Evolutionary conservation across 169 alveolate species (phyloP).

Genomic region (Cryptosporidium sp.): DNA sequence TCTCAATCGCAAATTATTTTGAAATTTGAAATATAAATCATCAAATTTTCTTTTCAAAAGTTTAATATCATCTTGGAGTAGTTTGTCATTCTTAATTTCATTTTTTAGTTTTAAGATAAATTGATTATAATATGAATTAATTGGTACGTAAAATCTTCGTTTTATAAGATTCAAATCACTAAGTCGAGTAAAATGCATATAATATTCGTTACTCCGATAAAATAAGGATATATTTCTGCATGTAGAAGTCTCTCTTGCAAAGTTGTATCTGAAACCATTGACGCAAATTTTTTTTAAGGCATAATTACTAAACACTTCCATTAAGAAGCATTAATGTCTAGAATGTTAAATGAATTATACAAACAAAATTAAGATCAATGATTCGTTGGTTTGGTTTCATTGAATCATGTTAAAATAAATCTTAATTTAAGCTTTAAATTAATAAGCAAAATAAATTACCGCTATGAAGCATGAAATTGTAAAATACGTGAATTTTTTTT

Average conservation of each 20-base stretch:
- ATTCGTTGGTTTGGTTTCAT: not conserved
- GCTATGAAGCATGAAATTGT: not conserved
- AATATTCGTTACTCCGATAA: not conserved
- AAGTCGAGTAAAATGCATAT: not conserved
- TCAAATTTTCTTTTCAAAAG: not conserved
- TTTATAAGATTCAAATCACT: not conserved
- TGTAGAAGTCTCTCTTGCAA: not conserved
- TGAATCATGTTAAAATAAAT: not conserved
- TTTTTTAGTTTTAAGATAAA: slow-evolving; percentile 19
- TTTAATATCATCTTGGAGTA: slow-evolving; percentile 14
- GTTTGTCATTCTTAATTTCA: slow-evolving; percentile 17
- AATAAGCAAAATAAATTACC: not conserved
- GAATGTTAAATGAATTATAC: not conserved
- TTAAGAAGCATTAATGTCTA: not conserved
- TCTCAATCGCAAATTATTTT: not conserved
- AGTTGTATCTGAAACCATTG: not conserved
- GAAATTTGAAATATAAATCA: not conserved
- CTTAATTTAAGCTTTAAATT: not conserved
- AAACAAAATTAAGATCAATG: not conserved
- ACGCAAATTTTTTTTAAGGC: not conserved
- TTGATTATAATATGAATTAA: slow-evolving; percentile 5
- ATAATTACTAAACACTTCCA: not conserved
- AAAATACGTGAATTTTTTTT: not conserved
- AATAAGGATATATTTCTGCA: not conserved
- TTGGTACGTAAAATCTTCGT: not conserved